phyloP scores from a whole-genome alignment of 495 filamentous ascomycete genomes.

The Hyphodiscus hymeniophilus region DNA sequence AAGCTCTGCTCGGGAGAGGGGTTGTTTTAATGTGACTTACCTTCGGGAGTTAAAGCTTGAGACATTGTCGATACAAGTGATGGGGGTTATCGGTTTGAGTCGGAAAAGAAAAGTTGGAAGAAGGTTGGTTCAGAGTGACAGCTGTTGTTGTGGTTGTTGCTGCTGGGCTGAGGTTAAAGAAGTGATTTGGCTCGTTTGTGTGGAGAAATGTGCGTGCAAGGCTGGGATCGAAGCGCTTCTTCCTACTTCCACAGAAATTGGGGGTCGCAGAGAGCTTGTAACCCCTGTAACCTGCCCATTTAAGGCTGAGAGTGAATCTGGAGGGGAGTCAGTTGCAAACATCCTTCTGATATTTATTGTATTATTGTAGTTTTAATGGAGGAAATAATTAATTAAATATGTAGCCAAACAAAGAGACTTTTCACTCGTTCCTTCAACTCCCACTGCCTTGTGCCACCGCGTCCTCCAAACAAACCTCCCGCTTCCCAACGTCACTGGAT shows the following conservation, averaged over 20 bases:
- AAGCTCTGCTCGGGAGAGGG: too few species aligned
- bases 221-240: background rate
- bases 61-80: slow-evolving; percentile 22
- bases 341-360: background rate
- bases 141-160: background rate
- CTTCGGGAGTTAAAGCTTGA: slow-evolving; percentile 27
- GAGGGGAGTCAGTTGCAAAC: background rate
- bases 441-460: too few species aligned
- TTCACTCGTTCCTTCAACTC: too few species aligned
- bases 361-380: too few species aligned
- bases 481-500: too few species aligned
- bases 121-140: background rate
- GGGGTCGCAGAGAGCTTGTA: too few species aligned
- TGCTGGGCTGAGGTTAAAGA: background rate
- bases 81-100: slow-evolving; percentile 2
- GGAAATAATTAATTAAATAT: background rate
- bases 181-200: background rate
- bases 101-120: slow-evolving; percentile 7
- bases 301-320: too few species aligned
- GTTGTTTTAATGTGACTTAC: slow-evolving; percentile 20
- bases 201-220: background rate
- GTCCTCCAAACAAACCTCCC: too few species aligned
- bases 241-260: background rate
- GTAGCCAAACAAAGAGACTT: too few species aligned
- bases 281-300: too few species aligned